Evolutionary conservation across 768 basidiomycete species (phyloP), one percentile per base, ranked within the genome.

Genomic region (Phaffia tasmanica): DNA sequence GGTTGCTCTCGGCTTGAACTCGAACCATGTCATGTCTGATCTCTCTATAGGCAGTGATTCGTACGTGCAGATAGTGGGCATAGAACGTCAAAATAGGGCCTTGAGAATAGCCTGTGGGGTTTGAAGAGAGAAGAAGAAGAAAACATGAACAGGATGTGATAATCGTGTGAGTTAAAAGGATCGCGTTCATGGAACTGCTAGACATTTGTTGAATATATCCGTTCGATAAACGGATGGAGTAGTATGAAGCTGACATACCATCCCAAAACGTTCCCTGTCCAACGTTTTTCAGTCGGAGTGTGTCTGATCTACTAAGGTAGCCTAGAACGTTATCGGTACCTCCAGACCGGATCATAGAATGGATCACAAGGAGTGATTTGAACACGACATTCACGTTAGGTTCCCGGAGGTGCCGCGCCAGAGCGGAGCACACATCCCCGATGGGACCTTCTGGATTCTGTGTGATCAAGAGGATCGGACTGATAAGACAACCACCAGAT

Each of bases 331-430:
- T 89, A 79, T 98, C 92, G 7, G 93, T 95, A 2, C 88, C 82
- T n/a, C 95, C 95, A 69, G 89, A 90, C 30, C 95, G 85, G 75
- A 98, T 88, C 89, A 99, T 91, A 42, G 86, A 89, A 75, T 99
- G 95, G 8, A 98, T 80, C 3, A 94, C 89, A 72, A 99, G 86
- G 71, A 98, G 80, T 0, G 92, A 91, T 75, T 99, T 99, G 83
- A 98, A 97, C n/a, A 89, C 92, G 71, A 98, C 91, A 57, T 93
- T 84, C 19, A 85, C 84, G 76, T 97, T 97, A 42, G 93, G 88
- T 75, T 99, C 95, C 27, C 88, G 82, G 68, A 99, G 82, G 54
- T 89, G 82, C 21, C 87, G 84, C 2, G 86, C 80, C 49, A 99
- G 81, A 15, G 92, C 87, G 74, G 86, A 88, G 79, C 89, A 89